phyloP scores from a whole-genome alignment of 192 early-diverging fungal genomes.

The Mortierella claussenii region DNA sequence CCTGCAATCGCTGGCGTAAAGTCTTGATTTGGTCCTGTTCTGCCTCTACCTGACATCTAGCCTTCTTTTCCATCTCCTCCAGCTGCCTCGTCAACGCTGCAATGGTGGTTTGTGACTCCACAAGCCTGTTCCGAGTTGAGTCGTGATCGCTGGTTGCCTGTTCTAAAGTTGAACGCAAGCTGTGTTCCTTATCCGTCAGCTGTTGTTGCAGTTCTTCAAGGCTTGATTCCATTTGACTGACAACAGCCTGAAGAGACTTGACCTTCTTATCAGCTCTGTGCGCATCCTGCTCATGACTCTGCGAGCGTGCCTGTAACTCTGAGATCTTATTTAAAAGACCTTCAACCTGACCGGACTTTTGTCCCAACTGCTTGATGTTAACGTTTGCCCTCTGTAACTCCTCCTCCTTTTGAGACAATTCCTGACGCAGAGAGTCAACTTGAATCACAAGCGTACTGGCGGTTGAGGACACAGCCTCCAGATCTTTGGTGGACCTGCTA shows the following conservation, averaged over 20 bases:
- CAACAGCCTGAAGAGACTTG: constrained; percentile 13
- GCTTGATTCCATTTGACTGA: background rate
- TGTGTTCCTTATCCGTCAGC: constrained; percentile 9
- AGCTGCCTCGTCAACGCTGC: too few species aligned
- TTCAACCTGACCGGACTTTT: constrained; percentile 6
- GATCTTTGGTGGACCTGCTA: constrained; percentile 5
- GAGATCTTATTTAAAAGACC: constrained; percentile 13
- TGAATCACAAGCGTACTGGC: constrained; percentile 28
- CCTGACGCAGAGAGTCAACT: constrained; percentile 22
- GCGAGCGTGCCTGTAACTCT: constrained; percentile 8
- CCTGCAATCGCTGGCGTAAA: constrained; percentile 11
- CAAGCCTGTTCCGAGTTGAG: background rate
- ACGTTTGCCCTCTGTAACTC: constrained; percentile 3
- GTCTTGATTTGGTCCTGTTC: constrained; percentile 9
- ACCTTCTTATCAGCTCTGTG: constrained; percentile 13
- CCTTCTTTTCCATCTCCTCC: too few species aligned
- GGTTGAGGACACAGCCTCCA: constrained; percentile 15
- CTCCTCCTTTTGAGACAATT: constrained; percentile 1
- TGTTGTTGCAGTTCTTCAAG: constrained; percentile 10
- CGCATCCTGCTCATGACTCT: background rate
- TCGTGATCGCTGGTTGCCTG: constrained; percentile 17
- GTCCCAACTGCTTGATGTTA: constrained; percentile 1
- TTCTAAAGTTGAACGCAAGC: constrained; percentile 1
- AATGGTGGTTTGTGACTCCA: constrained; percentile 8
- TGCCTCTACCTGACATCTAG: background rate